Evolutionary conservation across 106 monocot species (phyloP), one percentile per base, ranked within the genome.

Genomic region (Dendrobium chrysotoxum): DNA sequence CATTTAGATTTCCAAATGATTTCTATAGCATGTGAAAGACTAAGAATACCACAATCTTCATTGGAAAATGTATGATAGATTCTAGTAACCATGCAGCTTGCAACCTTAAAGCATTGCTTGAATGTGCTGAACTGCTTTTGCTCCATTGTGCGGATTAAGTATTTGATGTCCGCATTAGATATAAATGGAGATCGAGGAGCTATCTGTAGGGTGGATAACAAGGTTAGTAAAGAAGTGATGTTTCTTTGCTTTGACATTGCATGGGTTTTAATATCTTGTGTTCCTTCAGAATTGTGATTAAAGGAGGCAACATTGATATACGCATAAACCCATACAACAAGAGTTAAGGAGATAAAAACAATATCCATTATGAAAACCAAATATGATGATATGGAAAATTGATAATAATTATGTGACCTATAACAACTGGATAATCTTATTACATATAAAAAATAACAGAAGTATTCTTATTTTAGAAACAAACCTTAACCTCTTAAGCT

Each of bases 401-500:
- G 38, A 15, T 71, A 71, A 28, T 28, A n/a, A 20, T 57, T 57
- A 20, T 5, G 17, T 57, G 57, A 20, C n/a, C n/a, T 57, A 57
- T 5, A 57, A 5, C 15, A 57, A 57, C 44, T 9, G 44, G 66
- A 67, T 28, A 67, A 28, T 67, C 66, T 67, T 25, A 28, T 35
- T 70, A 17, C n/a, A 7, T 1, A 10, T 40, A 41, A 35, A 70
- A 4, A 70, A 50, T 50, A 70, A 12, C n/a, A 0, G 67, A 77
- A 18, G 17, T 81, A 40, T 31, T 23, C 13, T 66, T 81, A 39
- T 66, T 72, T 71, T 7, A 82, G 78, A 30, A 74, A 41, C 85
- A 84, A 65, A 95, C 98, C 98, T 95, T 92, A 95, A 89, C 46
- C 83, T 88, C 81, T 86, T 95, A 28, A 99, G 89, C 79, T 95